These are phyloP conservation scores for Capronia americana DNA, from an alignment of 2,329 filamentous ascomycete species.

Conservation along the genomic window DNA sequence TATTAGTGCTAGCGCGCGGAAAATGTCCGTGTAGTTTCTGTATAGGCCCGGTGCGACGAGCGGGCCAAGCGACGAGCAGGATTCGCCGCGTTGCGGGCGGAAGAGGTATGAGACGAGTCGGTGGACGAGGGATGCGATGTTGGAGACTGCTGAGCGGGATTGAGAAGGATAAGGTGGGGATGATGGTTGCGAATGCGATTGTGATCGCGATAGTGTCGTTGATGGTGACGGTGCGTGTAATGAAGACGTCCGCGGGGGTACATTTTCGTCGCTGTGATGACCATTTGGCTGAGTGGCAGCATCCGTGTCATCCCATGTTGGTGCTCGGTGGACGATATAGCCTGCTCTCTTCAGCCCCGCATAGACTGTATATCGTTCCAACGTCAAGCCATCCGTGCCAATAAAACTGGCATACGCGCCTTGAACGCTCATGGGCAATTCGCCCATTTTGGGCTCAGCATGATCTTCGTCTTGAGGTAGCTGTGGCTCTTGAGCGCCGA, in stretches of 20 bases:
- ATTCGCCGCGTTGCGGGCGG: slow-evolving; percentile 26
- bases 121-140: slow-evolving; percentile 52
- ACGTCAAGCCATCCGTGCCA: slow-evolving; percentile 66
- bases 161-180: slow-evolving; percentile 4
- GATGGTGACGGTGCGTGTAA: neutral
- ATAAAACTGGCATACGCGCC: slow-evolving; percentile 87
- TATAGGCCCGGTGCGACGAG: slow-evolving; percentile 69
- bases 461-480: neutral
- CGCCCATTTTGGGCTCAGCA: slow-evolving; percentile 46
- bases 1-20: slow-evolving; percentile 75
- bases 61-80: slow-evolving; percentile 55
- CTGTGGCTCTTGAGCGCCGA: neutral
- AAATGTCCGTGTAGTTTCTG: slow-evolving; percentile 73
- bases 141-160: slow-evolving; percentile 9
- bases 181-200: neutral
- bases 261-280: slow-evolving; percentile 11
- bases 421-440: slow-evolving; percentile 87
- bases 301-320: slow-evolving; percentile 54
- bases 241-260: slow-evolving; percentile 1
- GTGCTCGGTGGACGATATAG: slow-evolving; percentile 78
- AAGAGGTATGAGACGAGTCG: slow-evolving; percentile 61
- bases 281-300: slow-evolving; percentile 29
- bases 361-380: slow-evolving; percentile 89
- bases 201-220: neutral
- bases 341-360: slow-evolving; percentile 81